phyloP scores from a whole-genome alignment of 306 rosid species.

The Quercus glauca region DNA sequence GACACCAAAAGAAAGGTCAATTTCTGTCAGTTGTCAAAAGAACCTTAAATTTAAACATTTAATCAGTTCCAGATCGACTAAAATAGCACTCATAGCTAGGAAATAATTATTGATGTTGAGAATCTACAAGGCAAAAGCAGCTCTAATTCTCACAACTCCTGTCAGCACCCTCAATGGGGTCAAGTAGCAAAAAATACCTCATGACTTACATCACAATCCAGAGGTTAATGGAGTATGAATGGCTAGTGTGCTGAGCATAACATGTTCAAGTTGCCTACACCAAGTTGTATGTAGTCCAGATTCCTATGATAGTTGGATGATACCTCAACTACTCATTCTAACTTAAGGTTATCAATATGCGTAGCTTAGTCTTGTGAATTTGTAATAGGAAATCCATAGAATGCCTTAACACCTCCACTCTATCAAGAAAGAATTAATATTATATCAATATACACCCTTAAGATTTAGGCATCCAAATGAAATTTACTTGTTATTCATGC shows the following conservation, averaged over 20 bases:
- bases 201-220: constrained; percentile 1
- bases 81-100: background rate
- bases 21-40: constrained; percentile 16
- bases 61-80: constrained; percentile 27
- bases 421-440: background rate
- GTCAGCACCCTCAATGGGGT: constrained; percentile 5
- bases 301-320: constrained; percentile 22
- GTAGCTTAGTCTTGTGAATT: background rate
- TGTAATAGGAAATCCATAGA: background rate
- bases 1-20: constrained; percentile 7
- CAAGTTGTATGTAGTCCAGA: constrained; percentile 13
- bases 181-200: constrained; percentile 11
- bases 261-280: background rate
- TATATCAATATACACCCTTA: background rate
- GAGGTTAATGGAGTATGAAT: constrained; percentile 7
- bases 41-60: constrained; percentile 26
- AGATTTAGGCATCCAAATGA: background rate
- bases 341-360: background rate
- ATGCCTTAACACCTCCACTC: background rate
- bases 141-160: background rate
- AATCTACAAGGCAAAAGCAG: constrained; percentile 16
- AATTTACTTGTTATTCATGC: background rate
- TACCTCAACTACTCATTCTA: constrained; percentile 2
- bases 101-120: constrained; percentile 15
- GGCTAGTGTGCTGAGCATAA: constrained; percentile 5